Percentiles rank a stretch among this genome's conserved stretches.
These are phyloP conservation scores for Colletotrichum sp. DNA, from an alignment of 2,329 filamentous ascomycete species.

Conservation along the genomic window DNA sequence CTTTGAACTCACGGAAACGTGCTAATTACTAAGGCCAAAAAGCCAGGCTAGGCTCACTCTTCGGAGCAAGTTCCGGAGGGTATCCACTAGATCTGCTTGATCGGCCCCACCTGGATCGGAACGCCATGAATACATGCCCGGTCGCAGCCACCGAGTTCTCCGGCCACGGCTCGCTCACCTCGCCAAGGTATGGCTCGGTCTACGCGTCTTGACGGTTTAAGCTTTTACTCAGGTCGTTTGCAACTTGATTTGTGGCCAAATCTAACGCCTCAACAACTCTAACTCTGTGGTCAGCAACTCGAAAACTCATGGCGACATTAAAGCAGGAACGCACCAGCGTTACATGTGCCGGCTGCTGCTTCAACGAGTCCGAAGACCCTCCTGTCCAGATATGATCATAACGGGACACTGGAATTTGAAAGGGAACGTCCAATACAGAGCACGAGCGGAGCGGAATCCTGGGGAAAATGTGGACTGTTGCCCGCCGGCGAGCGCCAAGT, in stretches of 20 bases:
- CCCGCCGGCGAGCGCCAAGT: neutral
- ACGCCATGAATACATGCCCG: rapidly evolving
- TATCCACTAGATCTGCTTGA: rapidly evolving
- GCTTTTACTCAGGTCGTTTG: neutral
- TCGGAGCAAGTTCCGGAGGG: neutral
- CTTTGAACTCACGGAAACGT: neutral
- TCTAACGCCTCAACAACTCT: neutral
- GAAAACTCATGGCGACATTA: neutral
- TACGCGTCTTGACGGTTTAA: rapidly evolving
- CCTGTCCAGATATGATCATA: rapidly evolving
- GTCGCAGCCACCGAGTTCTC: neutral
- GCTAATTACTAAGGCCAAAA: neutral
- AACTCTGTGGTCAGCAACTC: too few relatives aligned
- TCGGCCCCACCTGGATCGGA: neutral
- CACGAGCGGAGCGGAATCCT: neutral
- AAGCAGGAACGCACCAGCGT: neutral
- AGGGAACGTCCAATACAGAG: rapidly evolving
- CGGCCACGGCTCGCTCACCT: neutral
- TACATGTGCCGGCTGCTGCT: neutral
- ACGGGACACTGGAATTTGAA: too few relatives aligned
- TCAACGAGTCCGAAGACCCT: neutral
- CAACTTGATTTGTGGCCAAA: neutral
- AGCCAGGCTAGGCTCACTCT: neutral
- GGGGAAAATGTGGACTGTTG: neutral
- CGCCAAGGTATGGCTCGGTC: rapidly evolving